Evolutionary conservation across 2,329 filamentous ascomycete genomes (phyloP), one percentile per base, ranked within the genome.

Genomic region (Diaporthe longicolla): DNA sequence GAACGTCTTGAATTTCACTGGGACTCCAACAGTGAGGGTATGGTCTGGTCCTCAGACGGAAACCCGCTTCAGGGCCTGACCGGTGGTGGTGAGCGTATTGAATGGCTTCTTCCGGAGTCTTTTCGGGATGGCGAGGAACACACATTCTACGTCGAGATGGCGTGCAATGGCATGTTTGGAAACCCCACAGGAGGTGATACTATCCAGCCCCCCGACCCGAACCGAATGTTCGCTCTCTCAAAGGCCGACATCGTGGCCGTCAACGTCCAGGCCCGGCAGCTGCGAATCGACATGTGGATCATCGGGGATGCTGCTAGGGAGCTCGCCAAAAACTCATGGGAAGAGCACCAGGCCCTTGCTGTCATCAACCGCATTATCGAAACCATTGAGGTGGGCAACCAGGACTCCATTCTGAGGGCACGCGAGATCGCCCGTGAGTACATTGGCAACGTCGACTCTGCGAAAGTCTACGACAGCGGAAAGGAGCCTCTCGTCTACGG

Each of bases 101-200:
- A 98, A 83, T 99, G 96, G 95, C 91, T 98, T 74, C 87, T 99
- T 58, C 96, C 97, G 11, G 87, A 94, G 68, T 87, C 87, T 21
- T 98, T 94, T 85, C 90, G 94, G 76, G 94, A 98, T 82, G 95
- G 95, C 70, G 92, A 96, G 81, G 90, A 95, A 79, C 95, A 98
- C 82, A 91, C 89, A 24, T 94, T 99, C 79, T 99, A 98, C 83
- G 93, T 99, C 77, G 97, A 99, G 85, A 98, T 98, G 94, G 97
- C 97, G 26, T 98, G 97, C 85, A 99, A 99, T 82, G 92, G 93
- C 83, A 98, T 98, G 95, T 98, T 98, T 84, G 97, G 97, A 78
- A 98, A 98, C 82, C 93, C 95, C 0, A 89, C 93, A 0, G 93
- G 93, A 26, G 63, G 94, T 35, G 94, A 97, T 82, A 91, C 89